These are phyloP conservation scores for Candida xyloterini DNA, from an alignment of 805 yeast genomes.

Conservation along the genomic window DNA sequence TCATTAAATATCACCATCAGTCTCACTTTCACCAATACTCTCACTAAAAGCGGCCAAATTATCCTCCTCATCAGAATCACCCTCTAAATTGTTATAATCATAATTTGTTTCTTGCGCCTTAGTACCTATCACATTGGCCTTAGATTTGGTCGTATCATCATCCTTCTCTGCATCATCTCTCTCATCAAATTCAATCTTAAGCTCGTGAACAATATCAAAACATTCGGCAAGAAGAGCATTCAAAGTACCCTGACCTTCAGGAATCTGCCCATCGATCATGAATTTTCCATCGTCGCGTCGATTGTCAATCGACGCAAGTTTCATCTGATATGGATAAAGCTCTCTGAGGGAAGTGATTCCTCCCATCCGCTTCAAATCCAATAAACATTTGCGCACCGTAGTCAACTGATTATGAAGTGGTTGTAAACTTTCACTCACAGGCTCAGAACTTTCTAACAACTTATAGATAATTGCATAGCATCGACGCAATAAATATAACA, in stretches of 20 bases:
- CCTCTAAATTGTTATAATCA: constrained; percentile 35
- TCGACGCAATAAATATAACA: constrained; percentile 78
- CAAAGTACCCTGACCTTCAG: constrained; percentile 97
- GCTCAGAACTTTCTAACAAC: constrained; percentile 87
- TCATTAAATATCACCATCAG: constrained; percentile 7
- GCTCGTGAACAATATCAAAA: constrained; percentile 88
- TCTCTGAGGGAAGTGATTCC: constrained; percentile 87
- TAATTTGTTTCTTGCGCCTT: constrained; percentile 34
- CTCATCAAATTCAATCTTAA: constrained; percentile 80
- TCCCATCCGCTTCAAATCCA: constrained; percentile 89
- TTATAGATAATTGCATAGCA: constrained; percentile 90
- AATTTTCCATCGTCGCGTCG: constrained; percentile 89
- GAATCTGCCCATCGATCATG: constrained; percentile 80
- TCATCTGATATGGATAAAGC: constrained; percentile 93
- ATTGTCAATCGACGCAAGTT: constrained; percentile 85
- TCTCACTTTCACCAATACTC: constrained; percentile 32
- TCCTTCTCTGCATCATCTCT: constrained; percentile 37
- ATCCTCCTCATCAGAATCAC: constrained; percentile 28
- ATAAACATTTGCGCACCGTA: constrained; percentile 84
- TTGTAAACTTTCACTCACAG: constrained; percentile 89
- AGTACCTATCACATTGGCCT: constrained; percentile 37
- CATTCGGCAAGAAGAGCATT: constrained; percentile 90
- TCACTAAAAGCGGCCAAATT: constrained; percentile 32
- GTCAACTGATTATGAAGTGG: constrained; percentile 91
- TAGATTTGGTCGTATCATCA: constrained; percentile 30